Percentiles rank a stretch among this genome's conserved stretches.
phyloP scores from a whole-genome alignment of 257 asterid species.

The Solanum piurae region DNA sequence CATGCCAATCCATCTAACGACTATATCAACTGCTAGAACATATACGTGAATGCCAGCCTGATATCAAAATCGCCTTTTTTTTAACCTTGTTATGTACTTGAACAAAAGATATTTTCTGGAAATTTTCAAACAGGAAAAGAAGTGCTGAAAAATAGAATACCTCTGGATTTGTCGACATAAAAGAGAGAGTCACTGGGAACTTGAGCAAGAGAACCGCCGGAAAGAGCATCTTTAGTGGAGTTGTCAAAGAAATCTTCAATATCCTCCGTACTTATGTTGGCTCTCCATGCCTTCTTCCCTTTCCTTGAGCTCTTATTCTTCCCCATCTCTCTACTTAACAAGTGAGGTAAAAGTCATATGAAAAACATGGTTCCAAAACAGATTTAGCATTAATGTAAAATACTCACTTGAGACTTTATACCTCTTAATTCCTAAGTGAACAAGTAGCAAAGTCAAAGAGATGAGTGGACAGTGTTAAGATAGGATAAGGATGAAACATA shows the following conservation, averaged over 20 bases:
- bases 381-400: background rate
- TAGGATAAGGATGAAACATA: too few species aligned
- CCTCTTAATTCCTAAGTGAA: background rate
- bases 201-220: slow-evolving; percentile 78
- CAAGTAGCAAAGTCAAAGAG: background rate
- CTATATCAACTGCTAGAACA: background rate
- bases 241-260: slow-evolving; percentile 78
- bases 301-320: slow-evolving; percentile 79
- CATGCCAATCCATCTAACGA: background rate
- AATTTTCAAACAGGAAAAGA: background rate
- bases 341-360: background rate
- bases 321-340: slow-evolving; percentile 40
- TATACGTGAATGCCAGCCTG: background rate
- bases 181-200: slow-evolving; percentile 62
- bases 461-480: background rate
- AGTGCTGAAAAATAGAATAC: slow-evolving; percentile 15
- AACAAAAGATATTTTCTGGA: background rate
- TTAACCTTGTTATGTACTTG: background rate
- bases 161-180: slow-evolving; percentile 77
- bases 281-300: slow-evolving; percentile 98
- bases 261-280: slow-evolving; percentile 84
- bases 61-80: background rate
- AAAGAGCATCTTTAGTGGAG: slow-evolving; percentile 83
- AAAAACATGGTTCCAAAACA: background rate
- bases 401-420: background rate